A percentile compares a stretch with the other conserved stretches of the same genome.
Evolutionary conservation across 345 rosid genomes (phyloP).

Genomic region (Citrus unshiu): DNA sequence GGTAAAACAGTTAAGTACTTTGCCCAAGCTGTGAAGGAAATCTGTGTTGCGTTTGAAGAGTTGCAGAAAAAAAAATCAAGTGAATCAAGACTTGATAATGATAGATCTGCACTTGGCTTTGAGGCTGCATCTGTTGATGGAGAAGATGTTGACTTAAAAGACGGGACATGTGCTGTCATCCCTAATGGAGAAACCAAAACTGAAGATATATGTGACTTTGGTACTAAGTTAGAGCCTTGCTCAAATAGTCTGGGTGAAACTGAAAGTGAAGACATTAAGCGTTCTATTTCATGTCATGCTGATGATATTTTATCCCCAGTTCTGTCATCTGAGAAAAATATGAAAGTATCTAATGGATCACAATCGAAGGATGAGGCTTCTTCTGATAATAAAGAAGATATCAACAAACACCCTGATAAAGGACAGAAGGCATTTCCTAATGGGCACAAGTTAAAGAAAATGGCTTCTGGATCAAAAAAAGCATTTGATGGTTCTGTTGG

Average conservation of each 20-base stretch:
- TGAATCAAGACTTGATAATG: conserved; percentile 38
- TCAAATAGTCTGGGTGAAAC: conserved; percentile 31
- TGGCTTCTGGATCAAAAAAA: conserved; percentile 31
- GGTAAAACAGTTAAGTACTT: conserved; percentile 69
- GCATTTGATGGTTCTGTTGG: conserved; percentile 30
- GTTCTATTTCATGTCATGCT: conserved; percentile 30
- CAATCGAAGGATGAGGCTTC: conserved; percentile 38
- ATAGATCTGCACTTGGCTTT: conserved; percentile 29
- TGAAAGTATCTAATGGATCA: conserved; percentile 31
- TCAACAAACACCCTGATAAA: conserved; percentile 29
- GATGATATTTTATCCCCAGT: conserved; percentile 32
- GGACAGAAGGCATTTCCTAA: conserved; percentile 32
- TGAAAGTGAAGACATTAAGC: conserved; percentile 48
- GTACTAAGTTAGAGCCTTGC: conserved; percentile 35
- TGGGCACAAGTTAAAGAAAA: conserved; percentile 38
- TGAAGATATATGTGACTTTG: conserved; percentile 32
- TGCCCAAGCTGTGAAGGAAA: conserved; percentile 84
- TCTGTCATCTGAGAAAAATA: conserved; percentile 40
- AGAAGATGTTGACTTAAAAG: conserved; percentile 35
- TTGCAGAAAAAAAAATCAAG: conserved; percentile 46
- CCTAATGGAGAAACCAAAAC: conserved; percentile 30
- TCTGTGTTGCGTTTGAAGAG: conserved; percentile 72
- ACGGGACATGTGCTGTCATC: conserved; percentile 22
- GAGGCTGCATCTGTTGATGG: conserved; percentile 43
- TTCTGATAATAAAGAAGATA: conserved; percentile 28